These are phyloP conservation scores for Xylaria bambusicola DNA, from an alignment of 495 filamentous ascomycete genomes.

Conservation along the genomic window DNA sequence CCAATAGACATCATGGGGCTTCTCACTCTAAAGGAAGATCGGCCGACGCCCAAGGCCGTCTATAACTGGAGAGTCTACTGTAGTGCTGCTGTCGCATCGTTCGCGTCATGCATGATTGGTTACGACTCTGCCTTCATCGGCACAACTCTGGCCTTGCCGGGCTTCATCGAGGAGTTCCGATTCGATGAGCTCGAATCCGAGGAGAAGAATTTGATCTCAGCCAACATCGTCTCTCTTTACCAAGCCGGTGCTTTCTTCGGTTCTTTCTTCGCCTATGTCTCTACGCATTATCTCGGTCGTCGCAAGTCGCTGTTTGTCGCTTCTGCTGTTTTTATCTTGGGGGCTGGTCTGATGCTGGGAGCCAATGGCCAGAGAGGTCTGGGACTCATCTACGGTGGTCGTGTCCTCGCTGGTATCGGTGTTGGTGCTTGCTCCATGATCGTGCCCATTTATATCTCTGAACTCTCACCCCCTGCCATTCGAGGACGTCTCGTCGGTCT, in stretches of 20 bases:
- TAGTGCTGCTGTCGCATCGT: conserved; percentile 63
- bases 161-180: conserved; percentile 61
- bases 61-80: conserved; percentile 77
- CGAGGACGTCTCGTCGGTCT: conserved; percentile 61
- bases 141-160: conserved; percentile 62
- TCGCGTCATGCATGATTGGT: conserved; percentile 71
- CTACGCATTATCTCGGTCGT: conserved; percentile 60
- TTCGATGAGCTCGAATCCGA: conserved; percentile 37
- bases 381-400: conserved; percentile 60
- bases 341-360: conserved; percentile 64
- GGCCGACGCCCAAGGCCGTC: conserved; percentile 64
- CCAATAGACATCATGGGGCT: conserved; percentile 55
- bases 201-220: conserved; percentile 49
- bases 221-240: conserved; percentile 71
- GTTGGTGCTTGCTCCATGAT: conserved; percentile 55
- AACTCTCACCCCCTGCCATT: conserved; percentile 57
- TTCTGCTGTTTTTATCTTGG: conserved; percentile 60
- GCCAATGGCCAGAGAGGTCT: conserved; percentile 59
- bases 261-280: conserved; percentile 60
- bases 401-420: conserved; percentile 55
- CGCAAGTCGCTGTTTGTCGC: conserved; percentile 57
- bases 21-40: conserved; percentile 62
- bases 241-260: conserved; percentile 71
- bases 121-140: conserved; percentile 74
- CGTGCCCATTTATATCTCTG: conserved; percentile 60